Percentiles rank a stretch among this genome's conserved stretches.
Conservation (phyloP, 1,139 yeast species). For the Nadsonia starkeyi-henricii region DNA sequence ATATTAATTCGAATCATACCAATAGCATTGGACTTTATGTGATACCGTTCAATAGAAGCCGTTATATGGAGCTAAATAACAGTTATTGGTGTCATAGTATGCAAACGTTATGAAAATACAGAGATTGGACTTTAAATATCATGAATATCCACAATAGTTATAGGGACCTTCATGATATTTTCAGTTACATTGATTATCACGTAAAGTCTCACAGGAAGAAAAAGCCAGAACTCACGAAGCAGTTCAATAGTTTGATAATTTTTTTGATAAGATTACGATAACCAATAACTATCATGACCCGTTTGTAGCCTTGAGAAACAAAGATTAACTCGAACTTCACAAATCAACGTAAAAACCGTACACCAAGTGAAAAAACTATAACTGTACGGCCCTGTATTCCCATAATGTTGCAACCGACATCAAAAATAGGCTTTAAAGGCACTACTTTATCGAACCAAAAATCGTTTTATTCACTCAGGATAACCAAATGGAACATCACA, state of each 20-base stretch:
- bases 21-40: neutral
- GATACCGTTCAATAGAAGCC: neutral
- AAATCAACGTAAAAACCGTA: neutral
- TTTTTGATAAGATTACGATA: no score
- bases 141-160: no score
- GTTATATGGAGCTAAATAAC: neutral
- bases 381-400: no score
- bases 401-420: no score
- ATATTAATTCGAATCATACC: neutral
- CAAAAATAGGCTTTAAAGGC: no score
- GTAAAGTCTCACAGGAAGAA: no score
- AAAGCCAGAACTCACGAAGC: neutral
- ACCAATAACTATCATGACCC: neutral
- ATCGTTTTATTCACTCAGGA: neutral
- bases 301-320: neutral
- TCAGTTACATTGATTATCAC: no score
- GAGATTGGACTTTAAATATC: neutral
- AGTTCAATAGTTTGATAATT: neutral
- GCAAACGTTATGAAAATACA: neutral
- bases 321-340: neutral
- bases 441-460: neutral
- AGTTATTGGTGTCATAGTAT: neutral
- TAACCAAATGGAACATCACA: neutral
- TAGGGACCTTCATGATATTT: no score
- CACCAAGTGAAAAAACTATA: no score